Evolutionary conservation across 2,329 filamentous ascomycete genomes (phyloP), one percentile per base, ranked within the genome.

Genomic region (Sporothrix sp.): DNA sequence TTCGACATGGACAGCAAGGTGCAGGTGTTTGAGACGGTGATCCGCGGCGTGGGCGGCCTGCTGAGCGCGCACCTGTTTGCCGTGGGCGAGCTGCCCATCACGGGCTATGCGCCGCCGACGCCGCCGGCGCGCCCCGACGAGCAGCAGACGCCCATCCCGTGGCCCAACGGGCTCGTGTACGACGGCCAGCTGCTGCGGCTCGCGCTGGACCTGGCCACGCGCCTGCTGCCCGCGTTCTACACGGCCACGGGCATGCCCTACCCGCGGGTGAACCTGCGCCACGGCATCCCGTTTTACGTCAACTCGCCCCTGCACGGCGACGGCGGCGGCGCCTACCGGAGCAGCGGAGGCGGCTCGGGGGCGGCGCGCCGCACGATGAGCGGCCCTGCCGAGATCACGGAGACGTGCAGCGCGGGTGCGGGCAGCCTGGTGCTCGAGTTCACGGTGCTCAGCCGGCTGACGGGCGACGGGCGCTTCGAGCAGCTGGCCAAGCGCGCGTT

Each of bases 1-100:
- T 98, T 98, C 61, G 88, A 98, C 65, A 72, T 95, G 36, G 91
- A 98, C 67, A 95, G 90, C 70, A 98, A 97, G 68, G 93, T 98
- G 2, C 91, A 98, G 68, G 88, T 98, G 35, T 98, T 98, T 62
- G 93, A 98, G 71, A 97, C 91, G 1, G 91, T 95, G 32, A 98
- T 98, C 59, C 79, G 93, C 52, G 93, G 91, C 14, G 79, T 95
- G 40, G 93, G 93, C 13, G 93, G 93, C 0, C 71, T 98, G 51
- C 69, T 98, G 57, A 96, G 90, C 61, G 89, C 91, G 2, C 93
- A 98, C 68, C 71, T 96, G 37, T 98, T 98, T 65, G 91, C 93
- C 11, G 75, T 89, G 20, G 93, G 90, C 30, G 89, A 95, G 52
- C 69, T 98, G 51, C 93, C 93, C 1, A 95, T 97, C 50, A 71